Evolutionary conservation across 345 rosid genomes (phyloP).

Genomic region (Linum usitatissimum): DNA sequence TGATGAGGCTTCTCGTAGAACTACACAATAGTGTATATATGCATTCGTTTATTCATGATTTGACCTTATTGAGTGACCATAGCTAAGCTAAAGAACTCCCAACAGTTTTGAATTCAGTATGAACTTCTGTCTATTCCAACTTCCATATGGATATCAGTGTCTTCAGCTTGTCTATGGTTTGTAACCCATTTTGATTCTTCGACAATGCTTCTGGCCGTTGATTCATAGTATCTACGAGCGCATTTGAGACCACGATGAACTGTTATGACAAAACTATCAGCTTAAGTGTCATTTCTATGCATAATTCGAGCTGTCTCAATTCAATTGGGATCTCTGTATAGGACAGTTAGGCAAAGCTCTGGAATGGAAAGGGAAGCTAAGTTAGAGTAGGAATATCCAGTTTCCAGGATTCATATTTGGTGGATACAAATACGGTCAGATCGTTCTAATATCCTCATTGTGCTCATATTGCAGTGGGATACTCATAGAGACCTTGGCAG

Average conservation of each 20-base stretch:
- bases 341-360: neutral
- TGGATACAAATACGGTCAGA: neutral
- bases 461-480: conserved; percentile 55
- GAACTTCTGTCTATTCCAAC: too few species aligned
- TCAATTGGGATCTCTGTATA: too few species aligned
- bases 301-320: neutral
- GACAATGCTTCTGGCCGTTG: too few species aligned
- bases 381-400: neutral
- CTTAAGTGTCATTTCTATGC: neutral
- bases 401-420: neutral
- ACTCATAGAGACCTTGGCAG: conserved; percentile 68
- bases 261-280: neutral
- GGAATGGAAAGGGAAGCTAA: neutral
- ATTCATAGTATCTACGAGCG: too few species aligned
- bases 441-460: too few species aligned
- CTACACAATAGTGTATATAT: neutral
- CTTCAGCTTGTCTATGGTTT: too few species aligned
- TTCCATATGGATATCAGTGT: too few species aligned
- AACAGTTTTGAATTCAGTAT: too few species aligned
- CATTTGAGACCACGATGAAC: neutral
- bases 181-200: too few species aligned
- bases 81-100: too few species aligned
- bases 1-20: neutral
- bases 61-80: too few species aligned
- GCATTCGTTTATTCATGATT: too few species aligned